These are phyloP conservation scores for Metschnikowia dekortorum DNA, from an alignment of 805 yeast species.

Conservation along the genomic window DNA sequence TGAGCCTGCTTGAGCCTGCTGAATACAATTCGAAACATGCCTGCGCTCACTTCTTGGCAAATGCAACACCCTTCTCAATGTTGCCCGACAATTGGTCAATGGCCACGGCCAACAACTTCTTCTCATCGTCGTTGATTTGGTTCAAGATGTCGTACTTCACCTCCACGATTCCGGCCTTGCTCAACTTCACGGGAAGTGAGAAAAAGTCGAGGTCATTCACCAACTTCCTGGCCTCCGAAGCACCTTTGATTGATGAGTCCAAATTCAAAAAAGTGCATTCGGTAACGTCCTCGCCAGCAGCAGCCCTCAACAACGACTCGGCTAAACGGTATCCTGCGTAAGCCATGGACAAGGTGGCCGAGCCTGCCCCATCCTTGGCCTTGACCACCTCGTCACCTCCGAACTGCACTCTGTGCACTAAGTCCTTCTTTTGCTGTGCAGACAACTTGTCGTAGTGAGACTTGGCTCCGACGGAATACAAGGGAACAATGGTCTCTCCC, in stretches of 20 bases:
- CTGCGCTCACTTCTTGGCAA: constrained; percentile 21
- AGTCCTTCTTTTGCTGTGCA: constrained; percentile 30
- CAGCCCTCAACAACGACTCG: constrained; percentile 41
- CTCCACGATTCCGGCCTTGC: constrained; percentile 50
- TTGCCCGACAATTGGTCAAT: constrained; percentile 50
- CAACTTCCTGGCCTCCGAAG: constrained; percentile 45
- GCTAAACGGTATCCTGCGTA: constrained; percentile 85
- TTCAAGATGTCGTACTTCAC: constrained; percentile 52
- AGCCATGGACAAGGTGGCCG: constrained; percentile 96
- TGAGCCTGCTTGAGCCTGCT: too few species aligned
- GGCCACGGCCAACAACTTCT: constrained; percentile 50
- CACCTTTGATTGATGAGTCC: constrained; percentile 48
- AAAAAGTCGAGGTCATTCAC: constrained; percentile 46
- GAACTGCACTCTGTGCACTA: constrained; percentile 42
- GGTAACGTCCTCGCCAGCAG: constrained; percentile 23
- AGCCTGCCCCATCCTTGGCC: constrained; percentile 92
- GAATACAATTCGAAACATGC: too few species aligned
- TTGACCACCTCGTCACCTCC: constrained; percentile 97
- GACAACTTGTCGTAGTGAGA: constrained; percentile 33
- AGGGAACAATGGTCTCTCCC: constrained; percentile 90
- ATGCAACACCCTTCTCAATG: constrained; percentile 56
- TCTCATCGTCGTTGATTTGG: constrained; percentile 48
- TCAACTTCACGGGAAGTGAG: constrained; percentile 59
- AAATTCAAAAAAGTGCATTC: constrained; percentile 52
- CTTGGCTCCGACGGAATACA: constrained; percentile 50